These are phyloP conservation scores for Penicillium sp. DNA, from an alignment of 2,329 filamentous ascomycete genomes.

Conservation along the genomic window DNA sequence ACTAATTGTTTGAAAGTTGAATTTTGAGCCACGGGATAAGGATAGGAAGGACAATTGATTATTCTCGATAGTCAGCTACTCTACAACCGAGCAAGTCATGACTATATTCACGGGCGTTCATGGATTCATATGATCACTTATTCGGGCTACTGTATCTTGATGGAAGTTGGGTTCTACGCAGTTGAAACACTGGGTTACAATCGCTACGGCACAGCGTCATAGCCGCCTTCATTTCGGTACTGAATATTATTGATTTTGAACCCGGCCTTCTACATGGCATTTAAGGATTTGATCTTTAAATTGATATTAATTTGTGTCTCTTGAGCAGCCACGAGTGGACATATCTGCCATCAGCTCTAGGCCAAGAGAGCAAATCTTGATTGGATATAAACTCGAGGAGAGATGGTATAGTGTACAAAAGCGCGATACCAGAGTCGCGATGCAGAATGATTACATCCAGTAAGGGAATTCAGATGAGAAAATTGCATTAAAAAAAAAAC, in stretches of 20 bases:
- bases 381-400: constrained; percentile 15
- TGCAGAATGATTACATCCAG: constrained; percentile 15
- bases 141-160: background rate
- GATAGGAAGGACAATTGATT: constrained; percentile 46
- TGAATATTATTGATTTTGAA: background rate
- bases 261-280: background rate
- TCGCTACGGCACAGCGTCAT: background rate
- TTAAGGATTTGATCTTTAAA: background rate
- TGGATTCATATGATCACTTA: background rate
- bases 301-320: background rate
- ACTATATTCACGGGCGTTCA: background rate
- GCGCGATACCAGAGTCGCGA: constrained; percentile 21
- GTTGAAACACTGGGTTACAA: background rate
- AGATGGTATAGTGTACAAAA: constrained; percentile 28
- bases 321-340: background rate
- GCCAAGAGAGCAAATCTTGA: background rate
- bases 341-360: background rate
- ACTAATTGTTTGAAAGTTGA: constrained; percentile 50
- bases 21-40: constrained; percentile 66
- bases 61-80: background rate
- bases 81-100: background rate
- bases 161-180: background rate
- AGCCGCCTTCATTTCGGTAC: background rate
- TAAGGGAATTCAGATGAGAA: background rate
- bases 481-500: background rate